These are phyloP conservation scores for Inga oerstediana DNA, from an alignment of 306 rosid genomes.

Conservation along the genomic window DNA sequence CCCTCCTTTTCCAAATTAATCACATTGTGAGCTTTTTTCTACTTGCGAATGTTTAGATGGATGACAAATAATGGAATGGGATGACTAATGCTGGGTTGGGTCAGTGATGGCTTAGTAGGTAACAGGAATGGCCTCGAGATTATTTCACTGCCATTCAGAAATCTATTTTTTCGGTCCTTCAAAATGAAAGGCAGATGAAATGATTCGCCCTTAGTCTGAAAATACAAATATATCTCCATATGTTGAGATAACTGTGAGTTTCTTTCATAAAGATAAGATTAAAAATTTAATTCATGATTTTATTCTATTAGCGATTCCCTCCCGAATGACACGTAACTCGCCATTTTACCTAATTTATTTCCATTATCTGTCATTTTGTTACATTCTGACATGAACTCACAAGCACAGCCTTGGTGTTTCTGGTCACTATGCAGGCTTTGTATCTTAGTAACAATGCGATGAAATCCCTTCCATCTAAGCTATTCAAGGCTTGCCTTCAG, in stretches of 20 bases:
- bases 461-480: constrained; percentile 75
- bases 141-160: not conserved
- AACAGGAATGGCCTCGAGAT: not conserved
- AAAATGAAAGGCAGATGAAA: not conserved
- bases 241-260: not conserved
- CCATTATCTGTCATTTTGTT: not conserved
- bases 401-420: not conserved
- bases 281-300: not conserved
- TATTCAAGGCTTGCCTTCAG: constrained; percentile 75
- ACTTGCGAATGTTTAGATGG: not conserved
- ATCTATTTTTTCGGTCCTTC: not conserved
- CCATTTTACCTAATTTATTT: not conserved
- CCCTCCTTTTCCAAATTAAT: not conserved
- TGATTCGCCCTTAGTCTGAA: not conserved
- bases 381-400: not conserved
- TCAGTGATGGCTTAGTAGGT: not conserved
- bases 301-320: not conserved
- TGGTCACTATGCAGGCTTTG: constrained; percentile 59
- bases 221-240: not conserved
- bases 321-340: not conserved
- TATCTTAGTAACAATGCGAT: constrained; percentile 72
- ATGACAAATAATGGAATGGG: not conserved
- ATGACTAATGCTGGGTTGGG: not conserved
- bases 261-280: not conserved
- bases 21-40: constrained; percentile 19